Base-by-base conservation (phyloP, 345 rosid genomes). In the Eucalyptus viminalis region DNA sequence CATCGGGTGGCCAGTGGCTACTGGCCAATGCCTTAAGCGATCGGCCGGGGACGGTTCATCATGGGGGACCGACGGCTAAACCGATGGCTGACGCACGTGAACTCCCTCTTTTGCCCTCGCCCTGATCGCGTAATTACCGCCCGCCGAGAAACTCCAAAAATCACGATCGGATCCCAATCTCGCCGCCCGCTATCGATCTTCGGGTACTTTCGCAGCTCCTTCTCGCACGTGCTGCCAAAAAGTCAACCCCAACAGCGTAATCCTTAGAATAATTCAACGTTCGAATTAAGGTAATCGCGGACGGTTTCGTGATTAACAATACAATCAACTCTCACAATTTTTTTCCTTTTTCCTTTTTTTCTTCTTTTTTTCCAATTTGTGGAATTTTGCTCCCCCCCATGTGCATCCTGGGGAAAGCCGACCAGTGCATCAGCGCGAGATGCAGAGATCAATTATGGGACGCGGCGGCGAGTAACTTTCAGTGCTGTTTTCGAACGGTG, bases 361-460 rank as follows among this genome's bases (percentile, higher is more conserved):
- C 0, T 8, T 4, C 0, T 53, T 54, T 54, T 54, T 21, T 21
- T 8, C 13, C 29, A 56, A 22, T 34, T 69, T 9, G 4, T 19
- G 25, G 24, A 72, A 72, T 19, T 72, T 16, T 19, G 81, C 45
- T 6, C 4, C 3, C n/a, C 24, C 24, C 43, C 83, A 72, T 72
- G 83, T 37, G 81, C 22, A 34, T 37, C 45, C 81, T 5, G 45
- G 45, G 11, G 45, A 72, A 34, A 37, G 44, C 81, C 44, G 80
- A n/a, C 22, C 40, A 3, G 72, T 4, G 5, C 25, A 3, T 9
- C 81, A 19, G 45, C 45, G 11, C 24, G 45, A 37, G 25, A 72
- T 17, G 25, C 14, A 10, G 81, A 17, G 81, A 19, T 37, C 81
- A 34, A 72, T 72, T 72, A 37, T 37, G 25, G 81, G 45, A 37